Evolutionary conservation across 441 rosid species (phyloP).

Genomic region (Croton laevigatus): DNA sequence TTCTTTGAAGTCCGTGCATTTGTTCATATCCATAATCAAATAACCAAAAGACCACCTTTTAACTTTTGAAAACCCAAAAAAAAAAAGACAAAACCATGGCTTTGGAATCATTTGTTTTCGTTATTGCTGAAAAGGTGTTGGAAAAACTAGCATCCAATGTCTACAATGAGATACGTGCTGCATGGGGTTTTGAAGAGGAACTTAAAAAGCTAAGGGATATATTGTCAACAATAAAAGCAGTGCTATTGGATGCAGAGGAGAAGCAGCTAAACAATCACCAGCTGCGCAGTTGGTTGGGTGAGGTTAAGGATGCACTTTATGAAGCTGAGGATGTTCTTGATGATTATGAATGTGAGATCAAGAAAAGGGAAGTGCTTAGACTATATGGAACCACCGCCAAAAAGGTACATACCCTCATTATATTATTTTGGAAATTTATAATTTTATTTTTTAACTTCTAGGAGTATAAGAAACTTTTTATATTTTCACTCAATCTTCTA

Average conservation of each 20-base stretch:
- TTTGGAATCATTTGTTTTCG: no score
- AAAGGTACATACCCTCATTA: background rate
- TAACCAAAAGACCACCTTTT: no score
- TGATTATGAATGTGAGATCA: background rate
- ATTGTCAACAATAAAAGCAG: constrained; percentile 1
- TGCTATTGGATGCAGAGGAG: constrained; percentile 15
- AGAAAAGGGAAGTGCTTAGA: background rate
- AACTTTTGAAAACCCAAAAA: no score
- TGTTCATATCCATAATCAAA: no score
- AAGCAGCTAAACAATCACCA: background rate
- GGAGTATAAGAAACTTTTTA: background rate
- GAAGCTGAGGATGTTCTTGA: constrained; percentile 17
- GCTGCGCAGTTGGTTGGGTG: background rate
- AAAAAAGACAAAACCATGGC: no score
- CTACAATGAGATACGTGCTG: background rate
- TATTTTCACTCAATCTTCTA: no score
- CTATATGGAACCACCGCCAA: background rate
- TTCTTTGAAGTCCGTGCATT: no score
- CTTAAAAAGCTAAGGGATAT: constrained; percentile 8
- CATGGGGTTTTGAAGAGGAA: background rate
- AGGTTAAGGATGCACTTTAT: constrained; percentile 2
- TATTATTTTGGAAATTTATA: no score
- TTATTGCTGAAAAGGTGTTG: background rate
- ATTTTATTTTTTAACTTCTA: background rate
- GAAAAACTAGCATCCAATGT: background rate